Evolutionary conservation across 768 basidiomycete genomes (phyloP).

Genomic region (Strobilomyces dryophilus): DNA sequence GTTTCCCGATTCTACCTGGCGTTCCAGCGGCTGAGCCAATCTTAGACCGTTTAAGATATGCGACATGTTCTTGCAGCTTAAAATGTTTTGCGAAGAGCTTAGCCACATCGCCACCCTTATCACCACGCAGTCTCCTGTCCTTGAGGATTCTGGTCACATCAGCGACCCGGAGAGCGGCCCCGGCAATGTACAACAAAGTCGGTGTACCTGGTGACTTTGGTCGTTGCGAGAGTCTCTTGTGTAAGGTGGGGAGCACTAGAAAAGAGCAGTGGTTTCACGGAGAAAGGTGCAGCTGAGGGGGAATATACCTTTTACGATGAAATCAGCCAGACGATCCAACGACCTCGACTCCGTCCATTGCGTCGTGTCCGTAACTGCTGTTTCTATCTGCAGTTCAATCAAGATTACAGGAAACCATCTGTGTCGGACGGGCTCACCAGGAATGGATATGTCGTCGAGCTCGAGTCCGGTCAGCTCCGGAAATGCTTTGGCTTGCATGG

Average conservation of each 20-base stretch:
- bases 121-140: constrained; percentile 64
- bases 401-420: constrained; percentile 29
- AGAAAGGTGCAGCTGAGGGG: background rate
- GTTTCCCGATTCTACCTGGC: constrained; percentile 84
- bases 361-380: constrained; percentile 71
- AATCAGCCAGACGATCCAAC: constrained; percentile 66
- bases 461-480: constrained; percentile 71
- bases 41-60: constrained; percentile 80
- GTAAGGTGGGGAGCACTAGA: constrained; percentile 63
- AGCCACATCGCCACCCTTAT: constrained; percentile 87
- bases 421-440: constrained; percentile 48
- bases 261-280: background rate
- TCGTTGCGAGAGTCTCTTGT: constrained; percentile 66
- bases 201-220: constrained; percentile 82
- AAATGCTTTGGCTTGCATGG: constrained; percentile 67
- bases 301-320: constrained; percentile 66
- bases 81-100: constrained; percentile 96
- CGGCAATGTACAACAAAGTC: constrained; percentile 77
- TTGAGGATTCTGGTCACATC: constrained; percentile 77
- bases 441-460: constrained; percentile 72
- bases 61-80: constrained; percentile 83
- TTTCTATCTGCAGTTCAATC: constrained; percentile 59
- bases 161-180: constrained; percentile 89
- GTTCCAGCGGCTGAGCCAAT: constrained; percentile 90
- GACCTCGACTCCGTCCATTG: constrained; percentile 68